phyloP scores from a whole-genome alignment of 257 asterid species.

The Gentiana macrophylla region DNA sequence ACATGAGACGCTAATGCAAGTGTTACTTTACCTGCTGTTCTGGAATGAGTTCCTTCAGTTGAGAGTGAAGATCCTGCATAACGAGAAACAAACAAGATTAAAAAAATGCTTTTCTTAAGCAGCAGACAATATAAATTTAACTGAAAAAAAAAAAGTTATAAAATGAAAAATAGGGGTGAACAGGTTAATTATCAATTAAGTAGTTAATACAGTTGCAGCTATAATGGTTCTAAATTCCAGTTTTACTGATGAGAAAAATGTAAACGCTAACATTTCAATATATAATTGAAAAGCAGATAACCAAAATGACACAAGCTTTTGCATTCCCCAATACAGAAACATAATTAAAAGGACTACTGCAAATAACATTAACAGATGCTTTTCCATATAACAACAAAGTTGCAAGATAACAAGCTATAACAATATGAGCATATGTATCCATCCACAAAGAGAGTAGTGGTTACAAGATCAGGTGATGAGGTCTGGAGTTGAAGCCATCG shows the following conservation, averaged over 20 bases:
- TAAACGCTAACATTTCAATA: neutral
- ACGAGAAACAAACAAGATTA: neutral
- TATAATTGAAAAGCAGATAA: neutral
- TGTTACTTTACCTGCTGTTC: slow-evolving; percentile 52
- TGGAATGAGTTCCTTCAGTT: slow-evolving; percentile 80
- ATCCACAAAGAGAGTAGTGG: neutral
- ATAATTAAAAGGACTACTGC: too few relatives aligned
- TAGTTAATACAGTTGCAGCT: too few relatives aligned
- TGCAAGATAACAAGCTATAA: neutral
- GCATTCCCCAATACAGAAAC: neutral
- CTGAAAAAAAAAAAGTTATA: neutral
- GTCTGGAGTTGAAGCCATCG: slow-evolving; percentile 93
- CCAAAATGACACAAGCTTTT: neutral
- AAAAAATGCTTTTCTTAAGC: too few relatives aligned
- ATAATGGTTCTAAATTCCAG: neutral
- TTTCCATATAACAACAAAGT: neutral
- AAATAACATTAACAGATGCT: too few relatives aligned
- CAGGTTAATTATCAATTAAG: neutral
- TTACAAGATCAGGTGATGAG: slow-evolving; percentile 61
- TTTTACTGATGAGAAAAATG: neutral
- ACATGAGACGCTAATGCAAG: neutral
- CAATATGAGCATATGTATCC: neutral
- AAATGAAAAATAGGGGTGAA: neutral
- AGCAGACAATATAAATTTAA: neutral
- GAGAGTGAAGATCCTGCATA: slow-evolving; percentile 62